phyloP scores from a whole-genome alignment of 768 basidiomycete species.

The Trametes cinnabarina region DNA sequence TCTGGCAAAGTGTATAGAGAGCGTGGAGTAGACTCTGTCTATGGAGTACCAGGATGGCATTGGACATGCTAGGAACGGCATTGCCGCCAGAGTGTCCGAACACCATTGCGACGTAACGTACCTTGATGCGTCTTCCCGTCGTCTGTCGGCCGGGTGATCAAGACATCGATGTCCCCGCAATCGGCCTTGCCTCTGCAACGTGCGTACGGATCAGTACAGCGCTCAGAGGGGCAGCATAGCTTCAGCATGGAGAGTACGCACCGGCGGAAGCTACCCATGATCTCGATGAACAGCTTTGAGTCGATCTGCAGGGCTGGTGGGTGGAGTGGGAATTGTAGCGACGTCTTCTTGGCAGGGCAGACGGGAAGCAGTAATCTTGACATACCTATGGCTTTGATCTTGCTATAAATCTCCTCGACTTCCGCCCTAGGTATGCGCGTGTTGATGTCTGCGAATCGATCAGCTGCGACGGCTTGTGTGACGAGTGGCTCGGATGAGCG shows the following conservation, averaged over 20 bases:
- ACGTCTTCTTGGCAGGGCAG: too few relatives aligned
- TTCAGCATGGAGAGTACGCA: slow-evolving; percentile 27
- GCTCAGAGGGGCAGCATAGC: not conserved
- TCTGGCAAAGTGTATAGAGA: too few relatives aligned
- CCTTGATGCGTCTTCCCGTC: slow-evolving; percentile 79
- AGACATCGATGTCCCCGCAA: slow-evolving; percentile 90
- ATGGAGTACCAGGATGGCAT: too few relatives aligned
- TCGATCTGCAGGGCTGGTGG: slow-evolving; percentile 67
- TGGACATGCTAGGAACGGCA: too few relatives aligned
- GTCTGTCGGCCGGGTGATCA: slow-evolving; percentile 71
- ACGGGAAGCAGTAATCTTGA: not conserved
- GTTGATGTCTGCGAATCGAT: slow-evolving; percentile 62
- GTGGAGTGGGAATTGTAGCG: not conserved
- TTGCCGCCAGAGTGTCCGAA: too few relatives aligned
- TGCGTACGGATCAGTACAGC: not conserved
- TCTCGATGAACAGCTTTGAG: slow-evolving; percentile 66
- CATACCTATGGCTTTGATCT: slow-evolving; percentile 70
- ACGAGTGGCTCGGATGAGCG: not conserved
- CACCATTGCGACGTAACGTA: slow-evolving; percentile 29
- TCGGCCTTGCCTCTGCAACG: slow-evolving; percentile 66
- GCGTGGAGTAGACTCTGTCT: too few relatives aligned
- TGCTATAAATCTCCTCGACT: slow-evolving; percentile 67
- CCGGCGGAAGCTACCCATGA: slow-evolving; percentile 93
- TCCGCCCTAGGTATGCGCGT: slow-evolving; percentile 82
- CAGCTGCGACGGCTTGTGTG: not conserved